Conservation (phyloP, 768 basidiomycete genomes). For the Suillus discolor region DNA sequence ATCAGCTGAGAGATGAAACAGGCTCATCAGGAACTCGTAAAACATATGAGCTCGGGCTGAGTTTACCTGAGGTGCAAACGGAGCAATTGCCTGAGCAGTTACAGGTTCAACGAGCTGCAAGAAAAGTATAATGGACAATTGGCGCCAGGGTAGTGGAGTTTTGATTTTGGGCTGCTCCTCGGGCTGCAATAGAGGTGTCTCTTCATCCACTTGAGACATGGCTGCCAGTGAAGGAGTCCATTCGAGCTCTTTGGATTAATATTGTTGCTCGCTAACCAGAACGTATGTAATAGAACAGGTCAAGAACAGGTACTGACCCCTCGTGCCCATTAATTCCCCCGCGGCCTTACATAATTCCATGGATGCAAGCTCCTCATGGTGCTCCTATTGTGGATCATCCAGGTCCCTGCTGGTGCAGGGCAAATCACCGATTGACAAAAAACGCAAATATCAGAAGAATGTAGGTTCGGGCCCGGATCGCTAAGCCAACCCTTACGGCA, state of each 20-base stretch:
- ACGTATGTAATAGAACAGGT: background rate
- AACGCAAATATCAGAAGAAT: too few relatives aligned
- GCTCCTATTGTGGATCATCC: too few relatives aligned
- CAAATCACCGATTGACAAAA: too few relatives aligned
- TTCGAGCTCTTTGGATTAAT: background rate
- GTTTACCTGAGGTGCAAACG: conserved; percentile 62
- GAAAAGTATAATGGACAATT: conserved; percentile 48
- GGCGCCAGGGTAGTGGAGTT: conserved; percentile 50
- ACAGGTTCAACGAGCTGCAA: conserved; percentile 54
- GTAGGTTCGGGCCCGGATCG: too few relatives aligned
- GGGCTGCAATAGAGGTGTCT: conserved; percentile 37
- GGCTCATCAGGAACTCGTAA: background rate
- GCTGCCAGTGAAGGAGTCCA: background rate
- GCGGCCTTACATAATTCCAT: background rate
- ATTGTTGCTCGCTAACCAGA: background rate
- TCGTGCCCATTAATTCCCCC: background rate
- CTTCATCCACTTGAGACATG: conserved; percentile 31
- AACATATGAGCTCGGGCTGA: conserved; percentile 8
- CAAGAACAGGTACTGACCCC: too few relatives aligned
- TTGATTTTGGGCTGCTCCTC: conserved; percentile 14
- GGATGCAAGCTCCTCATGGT: too few relatives aligned
- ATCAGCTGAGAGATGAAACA: conserved; percentile 35
- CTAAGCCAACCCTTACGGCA: too few relatives aligned
- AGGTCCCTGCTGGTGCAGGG: too few relatives aligned
- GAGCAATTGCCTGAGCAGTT: conserved; percentile 52